Evolutionary conservation across 2,329 filamentous ascomycete species (phyloP).

Genomic region (Ophiostoma triangulosporum): DNA sequence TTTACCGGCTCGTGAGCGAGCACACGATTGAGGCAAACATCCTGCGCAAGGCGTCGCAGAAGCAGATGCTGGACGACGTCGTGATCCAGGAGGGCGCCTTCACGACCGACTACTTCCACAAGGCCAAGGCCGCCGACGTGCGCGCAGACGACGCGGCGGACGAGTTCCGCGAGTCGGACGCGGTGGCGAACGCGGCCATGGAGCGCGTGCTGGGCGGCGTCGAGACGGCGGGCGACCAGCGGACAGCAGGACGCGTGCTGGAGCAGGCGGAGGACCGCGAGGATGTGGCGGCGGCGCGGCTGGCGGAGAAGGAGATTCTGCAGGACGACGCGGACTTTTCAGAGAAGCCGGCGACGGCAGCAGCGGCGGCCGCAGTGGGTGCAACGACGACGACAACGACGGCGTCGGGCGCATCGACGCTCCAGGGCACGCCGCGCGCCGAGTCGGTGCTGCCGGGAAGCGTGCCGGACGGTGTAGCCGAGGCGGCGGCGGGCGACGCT

Average conservation of each 20-base stretch:
- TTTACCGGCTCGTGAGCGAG: constrained; percentile 86
- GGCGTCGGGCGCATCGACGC: constrained; percentile 36
- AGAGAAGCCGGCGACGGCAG: constrained; percentile 36
- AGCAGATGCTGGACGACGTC: constrained; percentile 93
- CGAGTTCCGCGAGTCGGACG: constrained; percentile 31
- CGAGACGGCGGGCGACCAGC: constrained; percentile 42
- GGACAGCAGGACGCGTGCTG: constrained; percentile 55
- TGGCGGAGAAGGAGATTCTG: constrained; percentile 78
- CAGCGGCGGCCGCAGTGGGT: constrained; percentile 31
- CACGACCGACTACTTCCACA: constrained; percentile 91
- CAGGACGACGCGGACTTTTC: constrained; percentile 78
- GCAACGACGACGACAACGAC: constrained; percentile 31
- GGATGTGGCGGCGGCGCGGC: constrained; percentile 75
- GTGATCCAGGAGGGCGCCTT: constrained; percentile 98
- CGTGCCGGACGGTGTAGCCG: constrained; percentile 13
- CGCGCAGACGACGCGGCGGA: constrained; percentile 27
- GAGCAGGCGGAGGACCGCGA: constrained; percentile 87
- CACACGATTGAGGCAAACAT: constrained; percentile 98
- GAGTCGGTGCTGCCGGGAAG: constrained; percentile 18
- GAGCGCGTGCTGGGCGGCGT: constrained; percentile 66
- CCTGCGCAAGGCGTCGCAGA: constrained; percentile 88
- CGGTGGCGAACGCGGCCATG: constrained; percentile 69
- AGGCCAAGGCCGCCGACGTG: constrained; percentile 56
- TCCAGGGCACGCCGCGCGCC: constrained; percentile 37
- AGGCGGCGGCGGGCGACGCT: constrained; percentile 23